Conservation (phyloP, 495 filamentous ascomycete species). For the Aspergillus campestris region DNA sequence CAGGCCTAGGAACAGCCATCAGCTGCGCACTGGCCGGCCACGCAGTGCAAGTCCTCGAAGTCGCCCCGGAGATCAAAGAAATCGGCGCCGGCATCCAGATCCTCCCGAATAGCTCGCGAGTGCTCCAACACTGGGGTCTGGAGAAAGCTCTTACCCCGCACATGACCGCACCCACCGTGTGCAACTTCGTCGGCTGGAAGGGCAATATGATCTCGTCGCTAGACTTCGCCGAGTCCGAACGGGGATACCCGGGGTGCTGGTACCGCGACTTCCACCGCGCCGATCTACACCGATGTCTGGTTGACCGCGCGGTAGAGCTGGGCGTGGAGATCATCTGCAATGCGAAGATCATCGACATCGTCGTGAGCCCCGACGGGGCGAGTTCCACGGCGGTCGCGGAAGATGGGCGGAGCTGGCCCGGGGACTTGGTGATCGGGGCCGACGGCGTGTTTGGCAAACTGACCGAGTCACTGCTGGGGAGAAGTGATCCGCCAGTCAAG, state of each 20-base stretch:
- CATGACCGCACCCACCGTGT: conserved; percentile 43
- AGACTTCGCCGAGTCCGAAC: conserved; percentile 37
- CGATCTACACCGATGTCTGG: conserved; percentile 43
- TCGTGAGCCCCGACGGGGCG: conserved; percentile 16
- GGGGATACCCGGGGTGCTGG: conserved; percentile 40
- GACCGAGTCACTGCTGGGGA: conserved; percentile 28
- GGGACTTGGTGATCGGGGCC: conserved; percentile 49
- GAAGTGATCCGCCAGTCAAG: conserved; percentile 37
- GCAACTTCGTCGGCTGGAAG: conserved; percentile 46
- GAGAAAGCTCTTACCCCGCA: conserved; percentile 37
- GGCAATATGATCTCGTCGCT: conserved; percentile 43
- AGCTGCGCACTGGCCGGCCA: conserved; percentile 52
- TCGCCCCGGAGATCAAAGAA: conserved; percentile 48
- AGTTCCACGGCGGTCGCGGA: conserved; percentile 18
- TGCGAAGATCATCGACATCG: conserved; percentile 33
- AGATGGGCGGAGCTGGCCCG: conserved; percentile 29
- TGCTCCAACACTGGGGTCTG: conserved; percentile 48
- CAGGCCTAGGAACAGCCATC: conserved; percentile 55
- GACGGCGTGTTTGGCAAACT: conserved; percentile 47
- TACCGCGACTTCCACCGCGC: conserved; percentile 55
- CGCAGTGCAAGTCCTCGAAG: conserved; percentile 51
- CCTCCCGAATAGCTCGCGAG: conserved; percentile 46
- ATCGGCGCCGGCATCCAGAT: conserved; percentile 45
- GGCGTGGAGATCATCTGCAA: conserved; percentile 40
- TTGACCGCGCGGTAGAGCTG: conserved; percentile 42